Percentiles rank a stretch among this genome's conserved stretches.
These are phyloP conservation scores for Sphenostylis stenocarpa DNA, from an alignment of 306 rosid species.

Conservation along the genomic window DNA sequence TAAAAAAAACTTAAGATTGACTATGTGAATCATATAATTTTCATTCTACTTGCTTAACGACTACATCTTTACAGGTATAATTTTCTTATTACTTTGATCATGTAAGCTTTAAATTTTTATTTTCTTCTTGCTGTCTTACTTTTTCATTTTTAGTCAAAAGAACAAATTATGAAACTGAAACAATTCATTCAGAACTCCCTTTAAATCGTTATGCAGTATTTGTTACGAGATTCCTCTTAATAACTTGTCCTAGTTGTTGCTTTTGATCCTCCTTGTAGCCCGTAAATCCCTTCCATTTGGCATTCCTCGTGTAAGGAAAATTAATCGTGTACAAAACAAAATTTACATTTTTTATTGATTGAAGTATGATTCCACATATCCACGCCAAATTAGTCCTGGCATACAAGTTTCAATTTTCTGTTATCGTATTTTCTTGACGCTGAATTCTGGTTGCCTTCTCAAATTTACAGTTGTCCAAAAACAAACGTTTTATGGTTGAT, in stretches of 20 bases:
- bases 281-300: background rate
- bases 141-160: background rate
- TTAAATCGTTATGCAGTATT: background rate
- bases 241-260: background rate
- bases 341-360: background rate
- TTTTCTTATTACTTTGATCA: background rate
- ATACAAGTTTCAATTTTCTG: background rate
- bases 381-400: background rate
- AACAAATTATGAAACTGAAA: background rate
- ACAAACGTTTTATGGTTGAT: slow-evolving; percentile 89
- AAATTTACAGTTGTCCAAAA: slow-evolving; percentile 74
- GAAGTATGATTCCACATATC: background rate
- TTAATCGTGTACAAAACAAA: background rate
- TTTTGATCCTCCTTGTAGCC: background rate
- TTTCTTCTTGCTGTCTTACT: too few species aligned
- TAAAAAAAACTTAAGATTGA: background rate
- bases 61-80: background rate
- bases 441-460: slow-evolving; percentile 27
- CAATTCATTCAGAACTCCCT: background rate
- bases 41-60: background rate
- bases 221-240: background rate
- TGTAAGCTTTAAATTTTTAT: too few species aligned
- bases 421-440: slow-evolving; percentile 6
- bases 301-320: background rate
- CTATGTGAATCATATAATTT: background rate